Evolutionary conservation across 441 rosid genomes (phyloP), one percentile per base, ranked within the genome.

Genomic region (Sinapis alba): DNA sequence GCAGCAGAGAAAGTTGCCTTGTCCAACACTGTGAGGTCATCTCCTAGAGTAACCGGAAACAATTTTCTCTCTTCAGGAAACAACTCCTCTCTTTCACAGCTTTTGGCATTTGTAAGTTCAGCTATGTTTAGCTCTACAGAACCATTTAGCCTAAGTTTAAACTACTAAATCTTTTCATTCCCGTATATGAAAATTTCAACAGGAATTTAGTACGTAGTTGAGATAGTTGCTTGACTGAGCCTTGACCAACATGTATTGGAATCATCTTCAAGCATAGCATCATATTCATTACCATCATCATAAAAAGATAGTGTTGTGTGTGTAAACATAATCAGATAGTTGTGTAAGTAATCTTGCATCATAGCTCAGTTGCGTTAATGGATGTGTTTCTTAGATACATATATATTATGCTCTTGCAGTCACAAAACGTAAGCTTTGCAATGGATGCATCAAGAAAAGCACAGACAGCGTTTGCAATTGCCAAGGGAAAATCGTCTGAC

Each of bases 71-170:
- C 89, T 75, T 87, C 92, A 38, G 85, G 68, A 74, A 79, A 81
- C 72, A 91, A 90, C 38, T 79, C 86, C 28, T 81, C 79, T 21
- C 51, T 74, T 65, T 70, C 76, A 18, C 79, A 69, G 72, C 79
- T 79, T 74, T 65, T 79, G 72, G 69, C 72, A 74, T 74, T 79
- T 79, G 79, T 96, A 90, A 90, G 99, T 90, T 54, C 59, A 76
- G 11, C 71, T 59, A 23, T 18, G 36, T 80, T 19, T 2, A 64
- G 54, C 36, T 21, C n/a, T 63, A 54, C 36, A 62, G 23, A 70
- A 69, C 59, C 60, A 66, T 43, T 28, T 62, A 62, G 64, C 34
- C 24, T 51, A 62, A 21, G 26, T 30, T 30, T 45, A 30, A 45
- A 67, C 21, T 16, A 47, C 21, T 7, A 43, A 74, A 67, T 74